A percentile compares a stretch with the other conserved stretches of the same genome.
Evolutionary conservation across 257 asterid genomes (phyloP).

Genomic region (Verbascum thapsus): DNA sequence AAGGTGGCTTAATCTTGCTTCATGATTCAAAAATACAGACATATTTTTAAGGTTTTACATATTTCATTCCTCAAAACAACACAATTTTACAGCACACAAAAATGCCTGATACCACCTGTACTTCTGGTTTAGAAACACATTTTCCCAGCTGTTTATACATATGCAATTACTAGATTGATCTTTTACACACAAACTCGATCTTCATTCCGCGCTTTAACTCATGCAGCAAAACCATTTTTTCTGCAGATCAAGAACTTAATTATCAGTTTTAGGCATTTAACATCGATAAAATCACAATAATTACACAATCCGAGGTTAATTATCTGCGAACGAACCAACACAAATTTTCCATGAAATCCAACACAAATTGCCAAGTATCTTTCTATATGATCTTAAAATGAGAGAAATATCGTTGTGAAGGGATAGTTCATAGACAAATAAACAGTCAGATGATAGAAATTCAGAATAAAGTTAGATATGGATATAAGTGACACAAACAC

Average conservation of each 20-base stretch:
- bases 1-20: conserved; percentile 23
- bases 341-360: conserved; percentile 1
- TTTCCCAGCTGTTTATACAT: conserved; percentile 38
- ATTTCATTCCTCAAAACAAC: conserved; percentile 36
- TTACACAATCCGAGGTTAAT: background rate
- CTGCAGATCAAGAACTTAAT: conserved; percentile 45
- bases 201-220: conserved; percentile 52
- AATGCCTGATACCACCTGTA: conserved; percentile 44
- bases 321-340: background rate
- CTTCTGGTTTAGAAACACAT: conserved; percentile 39
- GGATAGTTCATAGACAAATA: background rate
- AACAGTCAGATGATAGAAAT: conserved; percentile 2
- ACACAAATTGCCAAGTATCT: too few species aligned
- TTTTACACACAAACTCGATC: conserved; percentile 35
- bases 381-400: background rate
- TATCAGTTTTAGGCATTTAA: conserved; percentile 11
- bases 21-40: conserved; percentile 38
- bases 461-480: background rate
- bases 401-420: background rate
- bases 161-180: conserved; percentile 40
- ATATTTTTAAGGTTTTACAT: conserved; percentile 30
- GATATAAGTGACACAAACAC: too few species aligned
- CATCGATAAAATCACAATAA: conserved; percentile 1
- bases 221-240: conserved; percentile 80
- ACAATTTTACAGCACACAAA: conserved; percentile 58